Evolutionary conservation across 352 stramenopile species (phyloP), one percentile per base, ranked within the genome.

Genomic region (Pythium folliculosum): DNA sequence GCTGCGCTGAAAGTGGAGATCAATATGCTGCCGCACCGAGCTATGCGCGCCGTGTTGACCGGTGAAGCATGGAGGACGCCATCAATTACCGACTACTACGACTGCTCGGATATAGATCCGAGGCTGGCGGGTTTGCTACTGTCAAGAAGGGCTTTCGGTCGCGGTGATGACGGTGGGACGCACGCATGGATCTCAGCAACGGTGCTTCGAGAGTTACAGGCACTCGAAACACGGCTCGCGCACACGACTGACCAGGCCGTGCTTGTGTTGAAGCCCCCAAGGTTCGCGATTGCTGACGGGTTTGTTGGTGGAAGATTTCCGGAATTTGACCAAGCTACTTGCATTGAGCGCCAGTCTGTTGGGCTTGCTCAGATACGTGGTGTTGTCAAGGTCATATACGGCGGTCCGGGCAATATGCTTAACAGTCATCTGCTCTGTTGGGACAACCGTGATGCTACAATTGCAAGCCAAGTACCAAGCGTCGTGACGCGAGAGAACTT

Each of bases 381-480:
- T 13, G 23, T 71, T n/a, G 63, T 77, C 6, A 77, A 74, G 23
- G 67, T 74, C 3, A 50, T 74, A 1, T 77, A 72, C 23, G 71
- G 71, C 25, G 66, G 71, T 0, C 62, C 71, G 0, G 67, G 71
- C 9, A 77, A 74, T 25, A 35, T 70, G 1, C 48, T 74, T 0
- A 65, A 65, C 9, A 77, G 71, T 50, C 71, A 73, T 25, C 25
- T 77, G 5, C 47, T 77, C 17, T 69, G 47, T n/a, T 74, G 71
- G 67, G 63, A 77, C 43, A 77, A 77, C 44, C 38, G 71, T 17
- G 6, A 64, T 16, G 67, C 66, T 0, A 74, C 63, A 0, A 72
- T 74, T 52, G 59, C 71, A 5, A 72, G 52, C 22, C 37, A 40
- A 4, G 23, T 71, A 0, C 58, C 65, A 0, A 53, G 27, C 51